phyloP scores from a whole-genome alignment of 441 rosid species.

The Raphanus hybrid region DNA sequence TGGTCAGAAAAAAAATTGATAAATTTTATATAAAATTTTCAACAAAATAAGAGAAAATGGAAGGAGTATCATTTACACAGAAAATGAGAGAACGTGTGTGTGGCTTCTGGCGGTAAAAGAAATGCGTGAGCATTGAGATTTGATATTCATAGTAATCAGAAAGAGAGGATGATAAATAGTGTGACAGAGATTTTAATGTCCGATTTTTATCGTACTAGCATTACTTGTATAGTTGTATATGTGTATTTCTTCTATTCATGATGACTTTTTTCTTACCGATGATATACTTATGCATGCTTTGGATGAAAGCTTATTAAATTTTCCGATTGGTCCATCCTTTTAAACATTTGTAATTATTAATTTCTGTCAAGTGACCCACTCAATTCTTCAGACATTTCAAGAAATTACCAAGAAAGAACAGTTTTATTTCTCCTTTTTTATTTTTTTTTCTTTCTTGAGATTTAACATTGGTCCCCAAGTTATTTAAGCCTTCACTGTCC shows the following conservation, averaged over 20 bases:
- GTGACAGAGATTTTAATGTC: slow-evolving; percentile 29
- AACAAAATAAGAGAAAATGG: not conserved
- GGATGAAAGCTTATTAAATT: not conserved
- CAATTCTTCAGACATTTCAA: not conserved
- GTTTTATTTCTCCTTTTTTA: too few species aligned
- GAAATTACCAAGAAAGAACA: not conserved
- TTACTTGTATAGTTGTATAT: not conserved
- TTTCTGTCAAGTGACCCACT: slow-evolving; percentile 17
- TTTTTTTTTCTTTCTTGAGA: not conserved
- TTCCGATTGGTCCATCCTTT: slow-evolving; percentile 8
- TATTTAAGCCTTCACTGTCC: slow-evolving; percentile 6
- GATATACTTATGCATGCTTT: not conserved
- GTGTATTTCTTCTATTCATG: slow-evolving; percentile 25
- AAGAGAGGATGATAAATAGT: slow-evolving; percentile 33
- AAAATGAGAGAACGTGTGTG: slow-evolving; percentile 3
- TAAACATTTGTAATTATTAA: slow-evolving; percentile 29
- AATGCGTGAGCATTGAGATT: slow-evolving; percentile 37
- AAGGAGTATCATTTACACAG: not conserved
- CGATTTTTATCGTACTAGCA: not conserved
- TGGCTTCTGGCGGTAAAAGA: slow-evolving; percentile 38
- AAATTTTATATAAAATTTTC: too few species aligned
- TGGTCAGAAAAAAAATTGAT: too few species aligned
- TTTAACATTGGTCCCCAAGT: slow-evolving; percentile 19
- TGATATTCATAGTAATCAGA: slow-evolving; percentile 35
- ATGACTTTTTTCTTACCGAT: slow-evolving; percentile 1